Base-by-base conservation (phyloP, 257 asterid species). In the Leonotis leonurus region DNA sequence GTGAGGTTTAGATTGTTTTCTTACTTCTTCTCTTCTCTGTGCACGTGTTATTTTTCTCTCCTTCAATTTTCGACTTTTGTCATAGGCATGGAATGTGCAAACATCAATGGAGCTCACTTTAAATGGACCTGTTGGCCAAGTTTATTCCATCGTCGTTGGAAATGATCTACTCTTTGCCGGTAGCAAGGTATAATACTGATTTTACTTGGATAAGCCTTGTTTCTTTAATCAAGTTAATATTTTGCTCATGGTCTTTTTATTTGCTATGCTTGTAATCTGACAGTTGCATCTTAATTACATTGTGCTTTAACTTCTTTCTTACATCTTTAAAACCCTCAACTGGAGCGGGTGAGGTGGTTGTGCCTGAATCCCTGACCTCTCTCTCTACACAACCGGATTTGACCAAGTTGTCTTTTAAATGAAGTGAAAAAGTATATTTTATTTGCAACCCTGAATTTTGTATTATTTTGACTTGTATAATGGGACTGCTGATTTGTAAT, bases 61-160 rank as follows among this genome's bases (percentile, higher is more conserved):
- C 40, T 33, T 33, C 12, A 41, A 65, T 53, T 51, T 44, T n/a
- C n/a, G n/a, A n/a, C n/a, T n/a, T n/a, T n/a, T 65, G 20, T 70
- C 45, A 20, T 80, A 93, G 99, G 99, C 97, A 7, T 93, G 99
- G 99, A 93, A 93, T 78, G 75, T 74, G 46, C 97, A 89, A 76
- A 87, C 96, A 29, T 70, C 80, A 70, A 73, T 83, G 21, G 99
- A 93, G 67, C 95, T 87, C 63, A 87, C 80, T 76, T 80, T 93
- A 73, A 78, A 64, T 65, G 99, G 99, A 60, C 99, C 99, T 49
- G 84, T 85, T 62, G 99, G 99, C 65, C 97, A 83, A 84, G 99
- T 93, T 37, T 85, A 93, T 80, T 77, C 97, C 53, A 86, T 90
- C 60, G 93, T 82, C 46, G 94, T 87, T 72, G 96, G 96, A 60